These are phyloP conservation scores for Clarireedia paspali DNA, from an alignment of 2,329 filamentous ascomycete species.

Conservation along the genomic window DNA sequence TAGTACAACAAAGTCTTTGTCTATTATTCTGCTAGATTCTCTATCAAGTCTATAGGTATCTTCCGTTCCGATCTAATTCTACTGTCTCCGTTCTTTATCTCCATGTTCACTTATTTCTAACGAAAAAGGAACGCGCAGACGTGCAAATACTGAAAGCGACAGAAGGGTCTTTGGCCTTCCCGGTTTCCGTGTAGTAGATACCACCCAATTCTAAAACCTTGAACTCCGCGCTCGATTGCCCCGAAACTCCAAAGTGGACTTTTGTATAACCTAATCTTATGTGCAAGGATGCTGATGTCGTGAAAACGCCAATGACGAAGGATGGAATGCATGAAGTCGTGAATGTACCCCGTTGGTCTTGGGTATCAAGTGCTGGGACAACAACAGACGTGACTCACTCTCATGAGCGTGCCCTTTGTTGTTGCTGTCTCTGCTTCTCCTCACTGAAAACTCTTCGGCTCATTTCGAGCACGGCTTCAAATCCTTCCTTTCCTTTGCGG, in stretches of 20 bases:
- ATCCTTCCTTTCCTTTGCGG: conserved; percentile 81
- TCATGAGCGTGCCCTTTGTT: conserved; percentile 10
- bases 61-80: neutral
- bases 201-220: neutral
- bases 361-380: neutral
- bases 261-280: conserved; percentile 6
- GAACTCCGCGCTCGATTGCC: neutral
- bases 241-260: conserved; percentile 9
- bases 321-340: neutral
- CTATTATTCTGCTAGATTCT: no score
- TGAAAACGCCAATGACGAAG: conserved; percentile 1
- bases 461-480: conserved; percentile 91
- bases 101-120: neutral
- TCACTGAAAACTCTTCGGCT: conserved; percentile 86
- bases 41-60: neutral
- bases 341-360: neutral
- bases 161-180: no score
- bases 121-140: no score
- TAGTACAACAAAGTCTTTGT: no score
- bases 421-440: conserved; percentile 58
- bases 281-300: neutral
- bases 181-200: neutral
- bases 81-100: neutral
- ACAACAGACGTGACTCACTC: neutral
- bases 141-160: no score